Percentiles rank a stretch among this genome's conserved stretches.
Evolutionary conservation across 495 filamentous ascomycete genomes (phyloP).

Genomic region (Tuber indicum): DNA sequence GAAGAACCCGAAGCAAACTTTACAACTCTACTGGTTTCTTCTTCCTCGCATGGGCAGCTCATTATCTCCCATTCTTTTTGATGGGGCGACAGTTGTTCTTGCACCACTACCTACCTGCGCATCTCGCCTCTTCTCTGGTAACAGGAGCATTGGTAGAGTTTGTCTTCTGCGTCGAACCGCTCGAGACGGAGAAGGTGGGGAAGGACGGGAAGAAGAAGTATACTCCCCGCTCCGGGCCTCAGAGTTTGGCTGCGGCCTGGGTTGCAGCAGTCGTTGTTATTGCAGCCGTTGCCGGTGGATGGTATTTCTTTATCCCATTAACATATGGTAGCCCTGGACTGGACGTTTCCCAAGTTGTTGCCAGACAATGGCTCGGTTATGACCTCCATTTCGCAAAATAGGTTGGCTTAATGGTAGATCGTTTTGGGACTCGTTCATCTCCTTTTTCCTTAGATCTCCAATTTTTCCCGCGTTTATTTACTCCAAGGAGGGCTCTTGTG

Average conservation of each 20-base stretch:
- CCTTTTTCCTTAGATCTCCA: not conserved
- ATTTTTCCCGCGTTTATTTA: not conserved
- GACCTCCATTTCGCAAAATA: slow-evolving; percentile 99
- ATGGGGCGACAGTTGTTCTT: slow-evolving; percentile 98
- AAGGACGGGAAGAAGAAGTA: slow-evolving; percentile 53
- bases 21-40: slow-evolving; percentile 99
- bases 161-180: slow-evolving; percentile 82
- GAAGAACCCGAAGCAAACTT: slow-evolving; percentile 80
- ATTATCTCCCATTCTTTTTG: slow-evolving; percentile 95
- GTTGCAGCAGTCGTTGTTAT: slow-evolving; percentile 65
- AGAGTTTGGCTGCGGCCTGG: slow-evolving; percentile 73
- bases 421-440: not conserved
- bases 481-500: not conserved
- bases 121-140: slow-evolving; percentile 85
- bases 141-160: slow-evolving; percentile 96
- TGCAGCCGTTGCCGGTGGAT: slow-evolving; percentile 63
- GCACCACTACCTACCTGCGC: slow-evolving; percentile 92
- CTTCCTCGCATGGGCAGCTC: slow-evolving; percentile 94
- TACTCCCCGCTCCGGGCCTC: slow-evolving; percentile 58
- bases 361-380: slow-evolving; percentile 92
- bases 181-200: slow-evolving; percentile 48
- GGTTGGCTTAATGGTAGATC: slow-evolving; percentile 10
- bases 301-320: slow-evolving; percentile 87
- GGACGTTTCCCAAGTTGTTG: slow-evolving; percentile 67
- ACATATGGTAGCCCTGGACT: slow-evolving; percentile 96